Base-by-base conservation (phyloP, 2,329 filamentous ascomycete genomes). In the Arthrobotrys entomopaga region DNA sequence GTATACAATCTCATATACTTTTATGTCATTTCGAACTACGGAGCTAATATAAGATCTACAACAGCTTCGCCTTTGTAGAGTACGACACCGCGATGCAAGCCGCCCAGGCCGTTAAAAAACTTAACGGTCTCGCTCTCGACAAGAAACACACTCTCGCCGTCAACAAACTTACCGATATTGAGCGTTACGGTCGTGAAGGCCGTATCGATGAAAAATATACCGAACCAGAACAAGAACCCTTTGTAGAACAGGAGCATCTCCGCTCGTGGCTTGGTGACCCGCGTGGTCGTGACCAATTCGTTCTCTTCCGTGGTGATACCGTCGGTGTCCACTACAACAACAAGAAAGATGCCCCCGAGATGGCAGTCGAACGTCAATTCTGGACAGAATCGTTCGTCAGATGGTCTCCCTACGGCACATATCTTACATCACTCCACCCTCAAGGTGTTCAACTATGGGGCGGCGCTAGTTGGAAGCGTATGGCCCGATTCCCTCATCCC, bases 291-390 rank as follows among this genome's bases (percentile, higher is more conserved):
- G 95, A 99, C 81, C 94, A 99, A 84, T 95, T 98, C 79, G 91
- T 91, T 81, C 93, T 98, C 88, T 97, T 91, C 85, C 90, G 92
- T 61, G 91, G 90, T 78, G 95, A 99, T 61, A 90, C 90, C 76
- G 95, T 99, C 42, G 93, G 93, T 72, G 91, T 99, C 4, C 97
- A 91, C 86, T 99, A 94, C 94, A 98, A 98, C 85, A 96, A 96
- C 85, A 95, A 96, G 84, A 94, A 91, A 83, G 93, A 97, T 74
- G 83, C 86, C 20, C 93, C 94, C 3, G 95, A 99, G 82, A 88
- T 87, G 77, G 87, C 97, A 42, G 92, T 99, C 69, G 94, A 98
- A 80, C 90, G 95, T 78, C 89, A 91, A 80, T 91, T 96, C 86
- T 99, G 95, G 95, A 99, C 95, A 74, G 95, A 99, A 83, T 92